These are phyloP conservation scores for Paramyrothecium sp. DNA, from an alignment of 2,329 filamentous ascomycete species.

Conservation along the genomic window DNA sequence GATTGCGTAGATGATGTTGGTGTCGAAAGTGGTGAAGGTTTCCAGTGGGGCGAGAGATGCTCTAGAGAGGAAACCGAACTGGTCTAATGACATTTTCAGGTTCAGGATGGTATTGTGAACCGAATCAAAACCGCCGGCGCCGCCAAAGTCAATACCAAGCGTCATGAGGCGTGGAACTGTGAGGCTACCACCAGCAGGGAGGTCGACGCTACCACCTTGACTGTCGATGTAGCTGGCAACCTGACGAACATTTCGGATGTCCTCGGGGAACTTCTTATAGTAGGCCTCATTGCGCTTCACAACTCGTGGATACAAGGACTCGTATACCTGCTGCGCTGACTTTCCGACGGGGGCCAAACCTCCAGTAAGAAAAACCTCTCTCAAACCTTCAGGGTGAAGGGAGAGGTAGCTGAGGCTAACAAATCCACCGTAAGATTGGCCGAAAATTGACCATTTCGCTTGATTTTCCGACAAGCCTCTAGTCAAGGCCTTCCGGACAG, in stretches of 20 bases:
- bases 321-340: conserved; percentile 73
- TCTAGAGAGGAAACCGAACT: conserved; percentile 71
- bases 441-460: conserved; percentile 81
- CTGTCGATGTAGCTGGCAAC: conserved; percentile 65
- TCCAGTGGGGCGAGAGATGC: conserved; percentile 71
- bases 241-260: conserved; percentile 64
- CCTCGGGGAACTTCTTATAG: conserved; percentile 83
- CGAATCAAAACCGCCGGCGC: conserved; percentile 72
- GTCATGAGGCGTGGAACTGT: conserved; percentile 75
- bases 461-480: conserved; percentile 65
- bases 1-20: conserved; percentile 78
- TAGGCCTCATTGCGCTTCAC: conserved; percentile 75
- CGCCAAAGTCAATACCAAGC: conserved; percentile 75
- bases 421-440: conserved; percentile 92
- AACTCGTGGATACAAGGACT: conserved; percentile 67
- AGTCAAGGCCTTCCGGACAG: conserved; percentile 74
- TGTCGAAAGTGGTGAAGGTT: conserved; percentile 66
- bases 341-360: conserved; percentile 77
- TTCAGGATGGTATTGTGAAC: conserved; percentile 72
- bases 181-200: conserved; percentile 72
- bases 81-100: conserved; percentile 69
- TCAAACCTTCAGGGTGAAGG: conserved; percentile 71
- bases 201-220: conserved; percentile 52
- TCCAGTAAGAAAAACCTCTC: conserved; percentile 81
- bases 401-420: conserved; percentile 82